These are phyloP conservation scores for Aspergillus bridgeri DNA, from an alignment of 495 filamentous ascomycete genomes.

Conservation along the genomic window DNA sequence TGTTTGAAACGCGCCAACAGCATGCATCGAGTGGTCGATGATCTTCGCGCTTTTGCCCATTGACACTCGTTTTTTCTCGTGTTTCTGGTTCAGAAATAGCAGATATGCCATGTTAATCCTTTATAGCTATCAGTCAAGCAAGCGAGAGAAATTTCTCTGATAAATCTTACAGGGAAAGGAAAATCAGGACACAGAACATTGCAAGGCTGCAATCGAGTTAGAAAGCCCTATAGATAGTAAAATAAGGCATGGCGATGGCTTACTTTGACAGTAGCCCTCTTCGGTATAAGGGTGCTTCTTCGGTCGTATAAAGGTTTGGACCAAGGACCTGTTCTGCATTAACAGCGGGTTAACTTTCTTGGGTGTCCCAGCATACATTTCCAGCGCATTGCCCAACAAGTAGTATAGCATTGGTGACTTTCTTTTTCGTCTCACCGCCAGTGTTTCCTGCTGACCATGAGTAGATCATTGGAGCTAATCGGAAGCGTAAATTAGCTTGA, in stretches of 20 bases:
- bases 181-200: conserved; percentile 52
- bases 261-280: conserved; percentile 53
- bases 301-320: conserved; percentile 56
- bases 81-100: conserved; percentile 47
- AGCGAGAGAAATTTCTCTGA: not conserved
- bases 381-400: conserved; percentile 58
- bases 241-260: not conserved
- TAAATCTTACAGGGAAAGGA: conserved; percentile 39
- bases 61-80: conserved; percentile 43
- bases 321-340: conserved; percentile 42
- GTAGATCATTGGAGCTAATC: conserved; percentile 56
- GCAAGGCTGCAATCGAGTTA: conserved; percentile 33
- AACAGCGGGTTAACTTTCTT: not conserved
- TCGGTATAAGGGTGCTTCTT: conserved; percentile 51
- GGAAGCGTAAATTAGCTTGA: conserved; percentile 35
- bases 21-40: conserved; percentile 36
- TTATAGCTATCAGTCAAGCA: not conserved
- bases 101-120: conserved; percentile 46
- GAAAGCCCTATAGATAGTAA: not conserved
- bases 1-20: conserved; percentile 38
- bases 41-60: conserved; percentile 49
- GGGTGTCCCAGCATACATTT: conserved; percentile 43
- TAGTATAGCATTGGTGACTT: conserved; percentile 54
- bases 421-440: conserved; percentile 62
- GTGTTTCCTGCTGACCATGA: conserved; percentile 62